Percentiles rank a stretch among this genome's conserved stretches.
Conservation (phyloP, 371 early-diverging fungal genomes). For the Mortierella sp. region DNA sequence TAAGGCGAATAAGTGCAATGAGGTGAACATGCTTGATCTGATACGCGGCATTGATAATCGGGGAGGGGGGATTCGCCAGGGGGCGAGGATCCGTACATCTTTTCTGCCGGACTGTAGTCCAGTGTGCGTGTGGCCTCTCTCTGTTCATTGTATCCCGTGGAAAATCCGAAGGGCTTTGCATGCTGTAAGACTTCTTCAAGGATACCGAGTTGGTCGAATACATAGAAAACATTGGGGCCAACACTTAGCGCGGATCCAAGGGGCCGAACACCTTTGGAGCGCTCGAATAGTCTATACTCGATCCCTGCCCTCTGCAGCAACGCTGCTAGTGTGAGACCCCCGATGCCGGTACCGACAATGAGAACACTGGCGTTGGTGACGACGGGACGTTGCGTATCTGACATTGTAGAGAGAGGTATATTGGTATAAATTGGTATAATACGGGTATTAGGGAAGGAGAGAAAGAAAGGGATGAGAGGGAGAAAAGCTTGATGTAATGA, state of each 20-base stretch:
- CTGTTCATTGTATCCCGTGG: conserved; percentile 23
- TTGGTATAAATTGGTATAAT: background rate
- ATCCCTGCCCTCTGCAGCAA: conserved; percentile 30
- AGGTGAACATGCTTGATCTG: too few species aligned
- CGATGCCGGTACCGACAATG: conserved; percentile 38
- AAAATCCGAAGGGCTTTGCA: conserved; percentile 30
- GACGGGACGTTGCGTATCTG: background rate
- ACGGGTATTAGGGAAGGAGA: background rate
- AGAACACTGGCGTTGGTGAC: conserved; percentile 16
- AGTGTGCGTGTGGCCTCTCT: conserved; percentile 13
- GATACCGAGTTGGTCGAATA: conserved; percentile 35
- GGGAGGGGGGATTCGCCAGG: too few species aligned
- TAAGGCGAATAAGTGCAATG: too few species aligned
- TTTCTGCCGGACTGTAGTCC: conserved; percentile 29
- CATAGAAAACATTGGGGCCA: conserved; percentile 21
- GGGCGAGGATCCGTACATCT: conserved; percentile 18
- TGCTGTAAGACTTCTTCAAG: conserved; percentile 18
- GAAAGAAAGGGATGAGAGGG: background rate
- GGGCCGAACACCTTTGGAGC: conserved; percentile 19
- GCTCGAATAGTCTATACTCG: conserved; percentile 26
- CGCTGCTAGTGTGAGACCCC: conserved; percentile 23
- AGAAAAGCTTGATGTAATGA: background rate
- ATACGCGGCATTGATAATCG: too few species aligned
- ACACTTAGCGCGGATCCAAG: conserved; percentile 29
- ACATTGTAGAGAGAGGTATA: conserved; percentile 2